Conservation (phyloP, 106 monocot genomes). For the Phalaenopsis equestris region DNA sequence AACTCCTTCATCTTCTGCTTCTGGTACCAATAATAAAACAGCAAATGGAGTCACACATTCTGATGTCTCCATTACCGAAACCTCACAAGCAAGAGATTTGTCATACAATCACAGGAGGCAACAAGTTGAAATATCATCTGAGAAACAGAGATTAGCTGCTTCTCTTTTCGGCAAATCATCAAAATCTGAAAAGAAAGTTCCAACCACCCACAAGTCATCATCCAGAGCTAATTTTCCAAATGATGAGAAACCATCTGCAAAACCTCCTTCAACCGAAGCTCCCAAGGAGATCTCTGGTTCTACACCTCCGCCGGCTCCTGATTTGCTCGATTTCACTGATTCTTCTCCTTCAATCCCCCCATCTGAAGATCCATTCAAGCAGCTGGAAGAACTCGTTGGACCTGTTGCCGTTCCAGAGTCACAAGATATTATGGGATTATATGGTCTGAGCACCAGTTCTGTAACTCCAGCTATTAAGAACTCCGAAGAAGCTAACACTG, state of each 20-base stretch:
- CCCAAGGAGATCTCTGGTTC: slow-evolving; percentile 14
- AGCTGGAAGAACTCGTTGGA: slow-evolving; percentile 81
- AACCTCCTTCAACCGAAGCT: slow-evolving; percentile 21
- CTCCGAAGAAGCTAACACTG: slow-evolving; percentile 15
- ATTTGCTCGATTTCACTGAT: slow-evolving; percentile 86
- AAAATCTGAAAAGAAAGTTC: slow-evolving; percentile 52
- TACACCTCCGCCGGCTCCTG: slow-evolving; percentile 1
- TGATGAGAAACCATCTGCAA: slow-evolving; percentile 20
- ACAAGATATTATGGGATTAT: slow-evolving; percentile 49
- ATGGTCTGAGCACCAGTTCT: slow-evolving; percentile 11
- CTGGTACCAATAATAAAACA: slow-evolving; percentile 24
- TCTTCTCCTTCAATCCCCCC: slow-evolving; percentile 22
- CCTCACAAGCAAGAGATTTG: slow-evolving; percentile 28
- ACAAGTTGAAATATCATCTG: slow-evolving; percentile 59
- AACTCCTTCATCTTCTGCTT: slow-evolving; percentile 42
- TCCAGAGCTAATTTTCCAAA: slow-evolving; percentile 25
- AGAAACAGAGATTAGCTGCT: slow-evolving; percentile 91
- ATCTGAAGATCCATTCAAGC: slow-evolving; percentile 66
- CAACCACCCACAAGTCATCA: slow-evolving; percentile 23
- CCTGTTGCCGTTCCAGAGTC: slow-evolving; percentile 25
- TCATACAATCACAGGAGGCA: slow-evolving; percentile 42
- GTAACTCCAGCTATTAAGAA: slow-evolving; percentile 14
- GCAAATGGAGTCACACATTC: slow-evolving; percentile 40
- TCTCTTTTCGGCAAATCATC: slow-evolving; percentile 75
- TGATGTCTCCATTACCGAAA: slow-evolving; percentile 14